Base-by-base conservation (phyloP, 805 yeast genomes). In the Jamesozyma rosinii region DNA sequence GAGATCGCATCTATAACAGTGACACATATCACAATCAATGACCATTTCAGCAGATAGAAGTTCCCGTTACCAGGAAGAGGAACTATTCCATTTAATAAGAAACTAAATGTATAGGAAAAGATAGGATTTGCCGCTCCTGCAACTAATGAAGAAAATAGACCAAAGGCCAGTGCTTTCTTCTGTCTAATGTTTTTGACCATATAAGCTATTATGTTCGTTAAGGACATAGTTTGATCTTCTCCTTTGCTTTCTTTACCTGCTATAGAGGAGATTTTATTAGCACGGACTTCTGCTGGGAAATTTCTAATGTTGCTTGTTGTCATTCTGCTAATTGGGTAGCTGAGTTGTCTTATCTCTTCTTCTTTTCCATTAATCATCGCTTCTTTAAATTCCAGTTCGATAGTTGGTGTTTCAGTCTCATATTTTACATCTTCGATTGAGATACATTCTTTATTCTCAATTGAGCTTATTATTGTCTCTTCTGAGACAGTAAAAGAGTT, bases 21-120 rank as follows among this genome's bases (percentile, higher is more conserved):
- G n/a, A 87, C 63, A 1, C 70, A 70, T 1, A 85, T 66, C 0
- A 85, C 78, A 35, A 78, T 64, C 38, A 78, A 43, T 0, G 95
- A 77, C 95, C 95, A 87, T 53, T 71, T 73, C 5, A 71, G 44
- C 44, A 72, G 53, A 36, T 69, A 69, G 1, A 42, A 50, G 1
- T 61, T 54, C n/a, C 53, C 45, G 0, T 66, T 65, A 8, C 24
- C 62, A 32, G 36, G 63, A 40, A 47, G 52, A 0, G 83, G 77
- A 9, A 84, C 69, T 53, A 86, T 75, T 13, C 81, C 82, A 20
- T 72, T 61, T 6, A 90, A 63, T 8, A 90, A 63, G 46, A 78
- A 77, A 1, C 97, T 76, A 48, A 89, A 77, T 22, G 83, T 74
- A 56, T 64, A 88, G 0, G 96, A 83, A 49, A 92, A 87, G 0